Base-by-base conservation (phyloP, 2,329 filamentous ascomycete genomes). In the Fusarium globosum region DNA sequence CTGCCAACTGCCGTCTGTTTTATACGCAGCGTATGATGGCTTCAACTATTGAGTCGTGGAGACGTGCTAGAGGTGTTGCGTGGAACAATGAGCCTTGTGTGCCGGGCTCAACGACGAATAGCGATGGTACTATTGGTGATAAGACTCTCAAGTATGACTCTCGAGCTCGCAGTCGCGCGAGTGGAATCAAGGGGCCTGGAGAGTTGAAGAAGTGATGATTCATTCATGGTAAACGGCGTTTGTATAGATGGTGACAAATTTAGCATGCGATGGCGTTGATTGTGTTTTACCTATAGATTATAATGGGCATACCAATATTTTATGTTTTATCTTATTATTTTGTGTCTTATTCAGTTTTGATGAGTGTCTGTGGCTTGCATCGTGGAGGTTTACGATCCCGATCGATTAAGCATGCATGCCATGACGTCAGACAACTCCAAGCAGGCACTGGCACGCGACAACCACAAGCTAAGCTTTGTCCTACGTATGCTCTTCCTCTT, bases 1-100 rank as follows among this genome's bases (percentile, higher is more conserved):
- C 88, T 2, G 88, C 90, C 2, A 87, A 90, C 72, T 92, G 90
- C 72, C 83, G 89, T 10, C 78, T 92, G 18, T 92, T 86, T 76
- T 91, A 88, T 68, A 90, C 90, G 5, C 77, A 83, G 21, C 79
- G 83, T 6, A 90, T 89, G 80, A 79, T 88, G 39, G 79, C 84
- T 7, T 84, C 90, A 65, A 84, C 88, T 4, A 83, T 82, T 4
- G 82, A 80, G n/a, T 76, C 89, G 39, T 92, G 90, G 90, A 81
- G 80, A 16, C 64, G 53, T 21, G 73, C 65, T 5, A 42, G 61
- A 15, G 66, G 63, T 3, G 60, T 75, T 38, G 76, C 74, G 0
- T 78, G 76, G 76, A 57, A 62, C 4, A 58, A 57, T 0, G 71
- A 67, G 12, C 56, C 61, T 33, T 78, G 76, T 28, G 76, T 76